phyloP scores from a whole-genome alignment of 768 basidiomycete species.

The Tylopilus intermedius region DNA sequence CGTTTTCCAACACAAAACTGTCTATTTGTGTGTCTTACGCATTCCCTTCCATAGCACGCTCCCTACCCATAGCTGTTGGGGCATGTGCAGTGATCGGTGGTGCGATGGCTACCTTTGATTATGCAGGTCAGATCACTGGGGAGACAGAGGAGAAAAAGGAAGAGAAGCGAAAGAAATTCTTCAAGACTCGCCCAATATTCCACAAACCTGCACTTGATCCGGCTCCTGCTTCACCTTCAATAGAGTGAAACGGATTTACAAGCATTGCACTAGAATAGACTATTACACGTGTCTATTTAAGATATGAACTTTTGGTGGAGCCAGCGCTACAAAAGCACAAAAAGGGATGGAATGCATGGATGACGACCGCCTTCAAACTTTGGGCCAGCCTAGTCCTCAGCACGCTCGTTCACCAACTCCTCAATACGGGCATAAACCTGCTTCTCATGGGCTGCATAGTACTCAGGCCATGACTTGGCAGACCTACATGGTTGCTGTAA shows the following conservation, averaged over 20 bases:
- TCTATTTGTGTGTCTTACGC: slow-evolving; percentile 11
- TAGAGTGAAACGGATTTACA: slow-evolving; percentile 17
- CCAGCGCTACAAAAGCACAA: slow-evolving; percentile 4
- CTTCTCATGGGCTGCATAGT: slow-evolving; percentile 42
- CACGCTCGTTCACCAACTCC: slow-evolving; percentile 21
- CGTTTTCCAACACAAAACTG: slow-evolving; percentile 14
- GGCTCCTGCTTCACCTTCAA: slow-evolving; percentile 13
- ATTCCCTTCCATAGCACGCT: slow-evolving; percentile 54
- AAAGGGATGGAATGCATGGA: neutral
- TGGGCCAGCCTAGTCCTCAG: slow-evolving; percentile 4
- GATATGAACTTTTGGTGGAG: neutral
- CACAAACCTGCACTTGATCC: slow-evolving; percentile 22
- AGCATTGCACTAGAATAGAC: slow-evolving; percentile 13
- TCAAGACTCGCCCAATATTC: slow-evolving; percentile 60
- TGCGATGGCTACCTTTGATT: slow-evolving; percentile 76
- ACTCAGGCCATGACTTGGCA: slow-evolving; percentile 44
- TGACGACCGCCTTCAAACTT: neutral
- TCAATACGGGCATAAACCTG: slow-evolving; percentile 42
- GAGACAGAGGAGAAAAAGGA: slow-evolving; percentile 47
- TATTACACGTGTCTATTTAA: slow-evolving; percentile 1
- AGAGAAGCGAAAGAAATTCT: slow-evolving; percentile 74
- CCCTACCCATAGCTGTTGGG: slow-evolving; percentile 75
- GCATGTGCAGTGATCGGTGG: slow-evolving; percentile 77
- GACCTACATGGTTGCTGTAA: slow-evolving; percentile 39
- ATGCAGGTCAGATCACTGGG: slow-evolving; percentile 61